Evolutionary conservation across 768 basidiomycete genomes (phyloP), one percentile per base, ranked within the genome.

Genomic region (Suillus weaverae): DNA sequence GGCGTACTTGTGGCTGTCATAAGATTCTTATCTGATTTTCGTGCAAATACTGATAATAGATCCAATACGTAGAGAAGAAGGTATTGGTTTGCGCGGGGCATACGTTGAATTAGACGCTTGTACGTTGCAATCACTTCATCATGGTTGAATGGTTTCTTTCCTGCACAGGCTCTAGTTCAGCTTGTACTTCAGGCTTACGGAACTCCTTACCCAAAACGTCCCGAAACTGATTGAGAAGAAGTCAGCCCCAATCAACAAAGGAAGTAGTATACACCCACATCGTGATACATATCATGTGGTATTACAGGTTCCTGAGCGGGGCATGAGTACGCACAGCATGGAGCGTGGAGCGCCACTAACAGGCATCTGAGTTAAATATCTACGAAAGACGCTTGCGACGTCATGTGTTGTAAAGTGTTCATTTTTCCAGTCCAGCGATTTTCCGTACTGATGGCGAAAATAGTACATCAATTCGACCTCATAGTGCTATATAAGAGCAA

Each of bases 31-130:
- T 94, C 91, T 53, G 89, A 86, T 75, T 94, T 96, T 64, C 91
- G 86, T 4, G 95, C 90, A 77, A 99, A 99, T 9, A 99, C 97
- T 60, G 93, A 94, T 61, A 99, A 83, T 35, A 99, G 85, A 76
- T 99, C 97, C 64, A 99, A 86, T 57, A 99, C 95, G 75, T 99
- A 99, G 62, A 98, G 88, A 30, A 99, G 84, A n/a, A 99, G 89
- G 74, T 96, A 96, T 73, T 97, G 95, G 68, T 98, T 97, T 26
- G 91, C 85, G 36, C 88, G 87, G 1, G 97, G 93, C 84, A 99
- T 87, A 60, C 84, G 82, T 38, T 87, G 84, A 66, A 99, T 97
- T 63, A 99, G 82, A 38, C 83, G 81, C 71, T 92, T 94, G 83
- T 95, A 99, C 4, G 86, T 88, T 48, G 85, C 76, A 64, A 95